Evolutionary conservation across 495 filamentous ascomycete species (phyloP).

Genomic region (Neurospora sp.): DNA sequence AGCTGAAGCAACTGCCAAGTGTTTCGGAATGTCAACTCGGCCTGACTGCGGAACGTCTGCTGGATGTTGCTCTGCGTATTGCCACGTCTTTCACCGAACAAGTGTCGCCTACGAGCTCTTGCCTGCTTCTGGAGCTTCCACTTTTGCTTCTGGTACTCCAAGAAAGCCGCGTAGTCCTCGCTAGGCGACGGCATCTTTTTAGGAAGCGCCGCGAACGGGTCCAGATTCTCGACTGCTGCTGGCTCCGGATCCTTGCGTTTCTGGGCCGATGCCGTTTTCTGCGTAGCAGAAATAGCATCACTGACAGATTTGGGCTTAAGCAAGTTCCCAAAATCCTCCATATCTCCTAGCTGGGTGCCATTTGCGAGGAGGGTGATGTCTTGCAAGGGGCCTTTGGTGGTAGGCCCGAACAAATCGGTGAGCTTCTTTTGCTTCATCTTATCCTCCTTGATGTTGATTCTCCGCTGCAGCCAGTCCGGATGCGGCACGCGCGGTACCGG

Average conservation of each 20-base stretch:
- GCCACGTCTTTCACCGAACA: conserved; percentile 76
- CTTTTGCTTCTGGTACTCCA: conserved; percentile 95
- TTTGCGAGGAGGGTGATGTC: conserved; percentile 62
- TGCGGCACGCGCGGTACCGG: conserved; percentile 88
- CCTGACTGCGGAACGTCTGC: conserved; percentile 81
- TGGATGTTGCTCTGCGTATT: conserved; percentile 67
- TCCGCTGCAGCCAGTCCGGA: conserved; percentile 89
- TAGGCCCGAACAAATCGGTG: conserved; percentile 73
- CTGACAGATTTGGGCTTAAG: conserved; percentile 63
- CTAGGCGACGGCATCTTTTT: conserved; percentile 75
- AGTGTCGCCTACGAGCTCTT: conserved; percentile 71
- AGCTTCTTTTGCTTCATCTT: conserved; percentile 97
- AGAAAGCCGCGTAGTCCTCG: conserved; percentile 80
- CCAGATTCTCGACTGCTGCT: conserved; percentile 44
- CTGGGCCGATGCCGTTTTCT: conserved; percentile 37
- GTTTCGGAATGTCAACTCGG: conserved; percentile 75
- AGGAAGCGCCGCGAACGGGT: conserved; percentile 80
- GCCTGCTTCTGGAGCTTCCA: conserved; percentile 98
- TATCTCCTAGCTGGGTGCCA: conserved; percentile 45
- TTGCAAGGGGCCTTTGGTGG: conserved; percentile 54
- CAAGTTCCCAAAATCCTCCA: conserved; percentile 76
- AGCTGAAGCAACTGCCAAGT: conserved; percentile 95
- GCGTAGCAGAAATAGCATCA: conserved; percentile 38
- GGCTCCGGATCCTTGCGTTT: conserved; percentile 75
- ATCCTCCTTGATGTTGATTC: conserved; percentile 92